phyloP scores from a whole-genome alignment of 2,329 filamentous ascomycete genomes.

The Aphanocladium album region DNA sequence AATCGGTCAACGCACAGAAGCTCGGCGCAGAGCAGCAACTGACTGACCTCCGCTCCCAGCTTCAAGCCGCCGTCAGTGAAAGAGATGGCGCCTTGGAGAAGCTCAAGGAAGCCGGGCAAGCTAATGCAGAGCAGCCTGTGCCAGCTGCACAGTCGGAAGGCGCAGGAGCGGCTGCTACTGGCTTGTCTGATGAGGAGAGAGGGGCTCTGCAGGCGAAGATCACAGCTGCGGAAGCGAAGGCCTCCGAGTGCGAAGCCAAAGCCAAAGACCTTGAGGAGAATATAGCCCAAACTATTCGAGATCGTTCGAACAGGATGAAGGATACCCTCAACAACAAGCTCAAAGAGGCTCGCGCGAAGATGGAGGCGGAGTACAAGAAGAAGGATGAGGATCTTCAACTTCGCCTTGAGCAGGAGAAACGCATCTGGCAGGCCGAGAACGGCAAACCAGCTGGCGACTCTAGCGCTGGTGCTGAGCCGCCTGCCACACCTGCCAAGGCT shows the following conservation, averaged over 20 bases:
- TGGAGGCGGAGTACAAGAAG: constrained; percentile 49
- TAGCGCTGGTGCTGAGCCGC: constrained; percentile 15
- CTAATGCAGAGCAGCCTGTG: constrained; percentile 14
- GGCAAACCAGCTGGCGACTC: constrained; percentile 22
- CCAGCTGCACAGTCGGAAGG: constrained; percentile 17
- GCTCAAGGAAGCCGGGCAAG: constrained; percentile 32
- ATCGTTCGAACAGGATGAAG: constrained; percentile 65
- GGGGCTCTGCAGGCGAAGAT: constrained; percentile 59
- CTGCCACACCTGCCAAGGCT: constrained; percentile 29
- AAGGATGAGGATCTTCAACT: constrained; percentile 50
- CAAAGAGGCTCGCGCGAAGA: constrained; percentile 54
- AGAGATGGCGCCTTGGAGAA: constrained; percentile 54
- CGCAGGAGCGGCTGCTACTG: constrained; percentile 20
- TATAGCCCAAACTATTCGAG: constrained; percentile 56
- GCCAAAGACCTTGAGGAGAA: constrained; percentile 59
- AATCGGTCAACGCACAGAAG: constrained; percentile 62
- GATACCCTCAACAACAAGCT: constrained; percentile 64
- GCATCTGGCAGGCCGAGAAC: constrained; percentile 56
- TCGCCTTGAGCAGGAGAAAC: constrained; percentile 57
- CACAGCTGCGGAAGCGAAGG: constrained; percentile 54
- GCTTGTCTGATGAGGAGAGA: constrained; percentile 52
- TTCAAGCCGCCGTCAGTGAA: constrained; percentile 58
- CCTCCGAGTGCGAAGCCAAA: constrained; percentile 60
- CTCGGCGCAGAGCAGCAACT: constrained; percentile 61
- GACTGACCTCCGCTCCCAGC: constrained; percentile 47